phyloP scores from a whole-genome alignment of 2,329 filamentous ascomycete species.

The Fusarium sp. region DNA sequence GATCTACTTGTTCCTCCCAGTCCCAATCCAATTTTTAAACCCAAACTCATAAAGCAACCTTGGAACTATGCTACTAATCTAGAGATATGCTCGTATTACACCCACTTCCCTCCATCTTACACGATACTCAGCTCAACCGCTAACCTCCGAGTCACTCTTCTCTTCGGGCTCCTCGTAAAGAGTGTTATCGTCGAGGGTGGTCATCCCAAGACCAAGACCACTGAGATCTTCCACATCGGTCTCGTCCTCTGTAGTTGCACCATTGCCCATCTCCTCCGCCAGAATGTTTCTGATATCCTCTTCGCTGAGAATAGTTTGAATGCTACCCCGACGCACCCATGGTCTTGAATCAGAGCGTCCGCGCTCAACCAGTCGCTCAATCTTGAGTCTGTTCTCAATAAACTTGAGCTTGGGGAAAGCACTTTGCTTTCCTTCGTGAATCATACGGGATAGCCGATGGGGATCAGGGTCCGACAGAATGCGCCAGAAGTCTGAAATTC shows the following conservation, averaged over 20 bases:
- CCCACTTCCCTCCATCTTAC: background rate
- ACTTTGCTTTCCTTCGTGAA: conserved; percentile 88
- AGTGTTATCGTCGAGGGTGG: conserved; percentile 39
- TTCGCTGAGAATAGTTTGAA: conserved; percentile 70
- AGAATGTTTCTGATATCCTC: conserved; percentile 66
- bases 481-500: conserved; percentile 81
- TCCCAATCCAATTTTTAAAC: conserved; percentile 1
- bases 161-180: conserved; percentile 36
- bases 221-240: conserved; percentile 48
- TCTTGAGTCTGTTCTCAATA: conserved; percentile 83
- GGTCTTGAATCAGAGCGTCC: conserved; percentile 65
- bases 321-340: conserved; percentile 59
- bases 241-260: conserved; percentile 51
- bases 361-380: conserved; percentile 76
- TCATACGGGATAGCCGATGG: conserved; percentile 82
- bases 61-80: background rate
- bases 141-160: conserved; percentile 32
- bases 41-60: conserved; percentile 7
- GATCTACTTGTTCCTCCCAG: conserved; percentile 1
- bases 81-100: background rate
- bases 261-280: conserved; percentile 46
- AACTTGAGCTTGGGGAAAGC: conserved; percentile 94
- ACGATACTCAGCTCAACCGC: background rate
- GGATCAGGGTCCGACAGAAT: conserved; percentile 87
- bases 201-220: conserved; percentile 42